A percentile compares a stretch with the other conserved stretches of the same genome.
Conservation (phyloP, 2,329 filamentous ascomycete genomes). For the Coniochaeta sp. region DNA sequence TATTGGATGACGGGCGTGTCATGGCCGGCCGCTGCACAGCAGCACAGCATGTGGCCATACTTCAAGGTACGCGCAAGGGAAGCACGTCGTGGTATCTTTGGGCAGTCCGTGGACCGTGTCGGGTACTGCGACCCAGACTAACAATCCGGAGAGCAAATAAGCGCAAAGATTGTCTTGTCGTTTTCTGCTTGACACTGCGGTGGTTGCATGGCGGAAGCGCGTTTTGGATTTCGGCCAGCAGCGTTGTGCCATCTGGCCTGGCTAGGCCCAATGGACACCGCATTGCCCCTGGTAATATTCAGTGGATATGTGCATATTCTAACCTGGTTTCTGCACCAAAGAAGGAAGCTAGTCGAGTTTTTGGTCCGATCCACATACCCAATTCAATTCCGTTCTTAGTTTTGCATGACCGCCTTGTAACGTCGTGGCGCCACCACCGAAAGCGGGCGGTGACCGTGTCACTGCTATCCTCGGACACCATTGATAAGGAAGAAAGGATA, state of each 20-base stretch:
- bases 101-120: constrained; percentile 4
- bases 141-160: constrained; percentile 11
- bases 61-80: constrained; percentile 3
- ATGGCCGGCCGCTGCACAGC: neutral
- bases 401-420: constrained; percentile 5
- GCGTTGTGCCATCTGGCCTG: constrained; percentile 39
- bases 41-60: constrained; percentile 6
- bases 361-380: constrained; percentile 14
- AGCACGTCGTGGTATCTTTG: constrained; percentile 5
- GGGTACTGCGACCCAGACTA: constrained; percentile 5
- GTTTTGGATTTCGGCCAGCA: constrained; percentile 30
- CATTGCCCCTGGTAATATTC: constrained; percentile 12
- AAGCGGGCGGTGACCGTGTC: neutral
- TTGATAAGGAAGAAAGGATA: neutral
- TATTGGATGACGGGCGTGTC: neutral
- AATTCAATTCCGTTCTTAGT: constrained; percentile 14
- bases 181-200: constrained; percentile 7
- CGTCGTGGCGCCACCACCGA: neutral
- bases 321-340: constrained; percentile 22
- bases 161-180: constrained; percentile 7
- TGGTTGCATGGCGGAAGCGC: constrained; percentile 14
- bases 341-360: constrained; percentile 21
- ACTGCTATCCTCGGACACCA: neutral
- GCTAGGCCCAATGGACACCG: constrained; percentile 27
- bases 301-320: constrained; percentile 23